These are phyloP conservation scores for Colletotrichum trifolii DNA, from an alignment of 2,329 filamentous ascomycete genomes.

Conservation along the genomic window DNA sequence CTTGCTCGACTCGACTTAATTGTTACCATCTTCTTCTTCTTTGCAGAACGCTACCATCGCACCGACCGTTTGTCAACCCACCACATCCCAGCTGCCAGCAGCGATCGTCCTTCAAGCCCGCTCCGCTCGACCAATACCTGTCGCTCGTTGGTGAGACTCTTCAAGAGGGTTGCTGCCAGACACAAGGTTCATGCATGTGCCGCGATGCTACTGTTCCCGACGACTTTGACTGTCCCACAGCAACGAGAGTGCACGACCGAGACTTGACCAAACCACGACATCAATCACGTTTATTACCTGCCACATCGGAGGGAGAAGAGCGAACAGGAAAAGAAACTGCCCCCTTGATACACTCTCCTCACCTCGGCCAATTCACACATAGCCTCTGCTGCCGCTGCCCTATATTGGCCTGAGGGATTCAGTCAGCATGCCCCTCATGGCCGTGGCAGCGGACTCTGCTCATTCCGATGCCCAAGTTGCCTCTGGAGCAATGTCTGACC, in stretches of 20 bases:
- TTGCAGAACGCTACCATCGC: conserved; percentile 19
- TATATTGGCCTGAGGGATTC: conserved; percentile 30
- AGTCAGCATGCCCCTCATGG: conserved; percentile 37
- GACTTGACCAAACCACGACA: conserved; percentile 37
- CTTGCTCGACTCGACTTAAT: conserved; percentile 24
- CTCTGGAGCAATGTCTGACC: conserved; percentile 22
- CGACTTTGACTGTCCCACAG: conserved; percentile 26
- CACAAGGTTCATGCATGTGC: conserved; percentile 37
- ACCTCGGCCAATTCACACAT: conserved; percentile 3
- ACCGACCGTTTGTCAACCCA: conserved; percentile 33
- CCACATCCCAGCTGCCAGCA: conserved; percentile 23
- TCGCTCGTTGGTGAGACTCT: conserved; percentile 20
- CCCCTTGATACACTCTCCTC: conserved; percentile 4
- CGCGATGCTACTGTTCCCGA: conserved; percentile 36
- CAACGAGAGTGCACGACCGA: conserved; percentile 27
- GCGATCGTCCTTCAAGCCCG: conserved; percentile 25
- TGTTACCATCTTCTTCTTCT: conserved; percentile 16
- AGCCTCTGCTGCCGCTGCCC: conserved; percentile 32
- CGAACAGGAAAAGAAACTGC: background rate
- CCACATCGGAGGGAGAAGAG: background rate
- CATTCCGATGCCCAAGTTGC: conserved; percentile 25
- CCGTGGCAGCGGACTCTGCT: conserved; percentile 37
- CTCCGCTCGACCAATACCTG: conserved; percentile 26
- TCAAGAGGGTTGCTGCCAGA: conserved; percentile 29
- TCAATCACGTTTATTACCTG: conserved; percentile 21